phyloP scores from a whole-genome alignment of 129 eudicot genomes.

The Deinandra increscens region DNA sequence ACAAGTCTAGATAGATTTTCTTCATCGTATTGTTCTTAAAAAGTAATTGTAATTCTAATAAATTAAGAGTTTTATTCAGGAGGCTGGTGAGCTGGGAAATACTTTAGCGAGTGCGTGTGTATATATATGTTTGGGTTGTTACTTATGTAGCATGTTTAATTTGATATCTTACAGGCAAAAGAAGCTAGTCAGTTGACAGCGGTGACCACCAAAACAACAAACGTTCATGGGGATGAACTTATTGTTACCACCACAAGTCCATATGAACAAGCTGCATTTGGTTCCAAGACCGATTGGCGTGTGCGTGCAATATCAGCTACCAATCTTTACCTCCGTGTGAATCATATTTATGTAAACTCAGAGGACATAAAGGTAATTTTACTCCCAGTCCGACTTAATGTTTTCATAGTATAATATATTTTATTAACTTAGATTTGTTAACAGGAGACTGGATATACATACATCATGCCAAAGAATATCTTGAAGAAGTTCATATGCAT shows the following conservation, averaged over 20 bases:
- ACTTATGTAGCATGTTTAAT: neutral
- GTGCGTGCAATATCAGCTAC: conserved; percentile 99
- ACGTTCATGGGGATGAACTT: conserved; percentile 92
- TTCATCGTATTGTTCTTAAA: no score
- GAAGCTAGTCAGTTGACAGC: conserved; percentile 96
- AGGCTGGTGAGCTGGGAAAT: no score
- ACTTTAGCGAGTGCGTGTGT: neutral
- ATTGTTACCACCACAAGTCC: conserved; percentile 97
- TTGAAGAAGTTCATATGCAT: conserved; percentile 97
- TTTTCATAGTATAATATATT: no score
- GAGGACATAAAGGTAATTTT: conserved; percentile 90
- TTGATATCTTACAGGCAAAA: conserved; percentile 59
- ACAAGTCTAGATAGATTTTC: no score
- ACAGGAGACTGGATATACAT: conserved; percentile 96
- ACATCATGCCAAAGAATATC: conserved; percentile 92
- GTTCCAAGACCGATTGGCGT: conserved; percentile 99
- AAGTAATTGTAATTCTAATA: no score
- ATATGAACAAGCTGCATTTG: conserved; percentile 87
- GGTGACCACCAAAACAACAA: conserved; percentile 85
- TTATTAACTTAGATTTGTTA: no score
- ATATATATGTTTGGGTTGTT: neutral
- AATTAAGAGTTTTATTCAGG: no score
- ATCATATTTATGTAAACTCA: conserved; percentile 92
- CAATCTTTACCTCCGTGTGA: conserved; percentile 89
- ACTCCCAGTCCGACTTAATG: no score